phyloP scores from a whole-genome alignment of 306 rosid genomes.

The Sicyos edulis region DNA sequence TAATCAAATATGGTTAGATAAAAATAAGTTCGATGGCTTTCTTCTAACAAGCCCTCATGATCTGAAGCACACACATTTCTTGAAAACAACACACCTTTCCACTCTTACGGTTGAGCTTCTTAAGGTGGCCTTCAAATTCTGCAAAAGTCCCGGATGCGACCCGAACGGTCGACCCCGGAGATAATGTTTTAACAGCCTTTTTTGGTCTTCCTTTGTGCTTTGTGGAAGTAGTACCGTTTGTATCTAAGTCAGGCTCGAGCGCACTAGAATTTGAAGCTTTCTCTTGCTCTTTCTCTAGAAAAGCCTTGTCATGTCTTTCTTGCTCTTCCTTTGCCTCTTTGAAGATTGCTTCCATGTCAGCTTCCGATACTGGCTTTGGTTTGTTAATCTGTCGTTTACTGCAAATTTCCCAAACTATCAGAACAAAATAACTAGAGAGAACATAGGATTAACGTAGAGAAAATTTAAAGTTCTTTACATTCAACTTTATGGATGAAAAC shows the following conservation, averaged over 20 bases:
- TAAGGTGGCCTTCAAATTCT: constrained; percentile 66
- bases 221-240: constrained; percentile 33
- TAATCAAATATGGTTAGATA: not conserved
- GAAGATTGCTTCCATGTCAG: constrained; percentile 67
- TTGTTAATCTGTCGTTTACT: constrained; percentile 75
- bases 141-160: constrained; percentile 69
- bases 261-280: constrained; percentile 24
- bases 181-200: constrained; percentile 38
- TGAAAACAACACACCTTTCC: constrained; percentile 45
- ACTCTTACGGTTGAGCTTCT: constrained; percentile 68
- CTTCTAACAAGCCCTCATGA: not conserved
- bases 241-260: constrained; percentile 27
- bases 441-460: not conserved
- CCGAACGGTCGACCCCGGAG: constrained; percentile 54
- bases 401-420: constrained; percentile 25
- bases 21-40: not conserved
- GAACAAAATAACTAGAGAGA: constrained; percentile 2
- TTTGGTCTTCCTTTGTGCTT: constrained; percentile 39
- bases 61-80: not conserved
- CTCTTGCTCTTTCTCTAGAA: constrained; percentile 54
- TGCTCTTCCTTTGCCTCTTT: constrained; percentile 71
- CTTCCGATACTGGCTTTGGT: constrained; percentile 62
- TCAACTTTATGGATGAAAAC: not conserved
- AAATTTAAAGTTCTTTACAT: not conserved
- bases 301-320: constrained; percentile 56